Percentiles rank a stretch among this genome's conserved stretches.
phyloP scores from a whole-genome alignment of 371 early-diverging fungal species.

The Mortierella sp. region DNA sequence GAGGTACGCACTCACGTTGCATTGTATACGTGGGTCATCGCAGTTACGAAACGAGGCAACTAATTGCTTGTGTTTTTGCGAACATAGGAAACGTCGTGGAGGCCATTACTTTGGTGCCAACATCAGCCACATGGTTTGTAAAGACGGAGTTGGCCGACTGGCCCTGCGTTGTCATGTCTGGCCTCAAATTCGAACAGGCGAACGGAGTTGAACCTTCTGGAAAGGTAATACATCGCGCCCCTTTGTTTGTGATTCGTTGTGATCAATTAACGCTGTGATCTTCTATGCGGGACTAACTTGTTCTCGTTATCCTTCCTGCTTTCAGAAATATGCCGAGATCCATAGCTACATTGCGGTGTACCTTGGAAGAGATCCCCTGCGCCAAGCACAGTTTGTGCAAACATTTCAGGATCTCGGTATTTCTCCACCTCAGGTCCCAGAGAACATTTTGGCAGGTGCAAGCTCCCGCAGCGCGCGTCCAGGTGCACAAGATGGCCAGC shows the following conservation, averaged over 20 bases:
- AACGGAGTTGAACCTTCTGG: conserved; percentile 38
- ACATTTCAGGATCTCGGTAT: conserved; percentile 50
- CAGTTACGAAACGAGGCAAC: background rate
- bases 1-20: background rate
- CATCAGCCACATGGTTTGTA: conserved; percentile 51
- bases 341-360: conserved; percentile 49
- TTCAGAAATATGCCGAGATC: conserved; percentile 44
- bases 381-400: conserved; percentile 48
- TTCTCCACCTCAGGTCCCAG: conserved; percentile 26
- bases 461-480: background rate
- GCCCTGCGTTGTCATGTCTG: conserved; percentile 55
- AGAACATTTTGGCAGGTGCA: background rate
- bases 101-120: conserved; percentile 48
- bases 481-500: conserved; percentile 1
- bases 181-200: conserved; percentile 53
- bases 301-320: background rate
- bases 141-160: conserved; percentile 52
- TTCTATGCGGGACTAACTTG: background rate
- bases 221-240: conserved; percentile 20
- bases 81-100: conserved; percentile 44
- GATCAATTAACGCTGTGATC: background rate
- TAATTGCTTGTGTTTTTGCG: background rate
- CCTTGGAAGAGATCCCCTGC: conserved; percentile 46
- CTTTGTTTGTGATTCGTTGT: background rate
- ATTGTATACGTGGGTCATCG: background rate